These are phyloP conservation scores for Phialophora verrucosa DNA, from an alignment of 2,329 filamentous ascomycete genomes.

Conservation along the genomic window DNA sequence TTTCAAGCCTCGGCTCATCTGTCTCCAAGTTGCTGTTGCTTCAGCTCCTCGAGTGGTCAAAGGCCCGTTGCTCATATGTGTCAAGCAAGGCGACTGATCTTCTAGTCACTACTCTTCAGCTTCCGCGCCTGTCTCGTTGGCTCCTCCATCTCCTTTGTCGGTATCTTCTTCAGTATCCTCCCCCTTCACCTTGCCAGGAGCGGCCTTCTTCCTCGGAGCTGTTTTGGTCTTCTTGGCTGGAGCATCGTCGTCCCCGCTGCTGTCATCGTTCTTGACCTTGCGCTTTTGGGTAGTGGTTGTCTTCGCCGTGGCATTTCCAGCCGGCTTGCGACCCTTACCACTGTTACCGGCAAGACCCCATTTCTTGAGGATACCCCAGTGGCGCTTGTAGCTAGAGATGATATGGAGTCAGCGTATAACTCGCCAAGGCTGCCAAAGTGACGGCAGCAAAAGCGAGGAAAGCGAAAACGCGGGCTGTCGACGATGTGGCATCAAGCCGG, in stretches of 20 bases:
- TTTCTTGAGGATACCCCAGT: slow-evolving; percentile 33
- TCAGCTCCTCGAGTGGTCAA: neutral
- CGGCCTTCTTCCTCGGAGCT: slow-evolving; percentile 12
- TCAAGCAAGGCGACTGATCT: neutral
- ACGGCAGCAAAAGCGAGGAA: neutral
- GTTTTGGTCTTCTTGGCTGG: slow-evolving; percentile 22
- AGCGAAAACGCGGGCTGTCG: neutral
- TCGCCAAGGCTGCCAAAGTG: neutral
- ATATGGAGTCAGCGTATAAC: neutral
- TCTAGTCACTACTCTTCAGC: neutral
- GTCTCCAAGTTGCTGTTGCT: neutral
- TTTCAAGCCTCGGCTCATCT: neutral
- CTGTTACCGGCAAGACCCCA: slow-evolving; percentile 28
- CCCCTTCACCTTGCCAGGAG: slow-evolving; percentile 2
- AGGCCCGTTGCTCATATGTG: neutral
- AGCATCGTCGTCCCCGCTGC: slow-evolving; percentile 2
- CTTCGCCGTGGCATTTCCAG: slow-evolving; percentile 7
- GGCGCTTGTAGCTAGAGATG: slow-evolving; percentile 33
- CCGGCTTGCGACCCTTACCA: slow-evolving; percentile 9
- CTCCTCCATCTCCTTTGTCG: neutral
- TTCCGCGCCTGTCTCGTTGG: slow-evolving; percentile 4
- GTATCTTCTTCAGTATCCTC: slow-evolving; percentile 7
- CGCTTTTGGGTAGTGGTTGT: slow-evolving; percentile 1
- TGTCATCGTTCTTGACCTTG: slow-evolving; percentile 10
- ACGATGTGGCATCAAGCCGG: neutral